These are phyloP conservation scores for Phytophthora meadii DNA, from an alignment of 352 stramenopile genomes.

Conservation along the genomic window DNA sequence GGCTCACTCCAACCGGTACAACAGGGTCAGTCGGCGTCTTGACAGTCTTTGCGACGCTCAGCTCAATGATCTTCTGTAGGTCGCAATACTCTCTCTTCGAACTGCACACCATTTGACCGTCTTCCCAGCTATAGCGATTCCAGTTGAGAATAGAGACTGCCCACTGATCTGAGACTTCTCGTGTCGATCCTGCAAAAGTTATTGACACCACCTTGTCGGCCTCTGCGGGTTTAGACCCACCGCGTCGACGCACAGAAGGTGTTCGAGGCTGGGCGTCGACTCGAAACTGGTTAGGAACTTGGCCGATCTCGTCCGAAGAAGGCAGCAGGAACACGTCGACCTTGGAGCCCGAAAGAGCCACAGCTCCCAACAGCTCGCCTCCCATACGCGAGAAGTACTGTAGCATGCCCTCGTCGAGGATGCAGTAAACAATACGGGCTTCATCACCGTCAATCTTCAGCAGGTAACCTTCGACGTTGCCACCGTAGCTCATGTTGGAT, in stretches of 20 bases:
- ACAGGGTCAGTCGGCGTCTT: constrained; percentile 40
- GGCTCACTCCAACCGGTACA: constrained; percentile 59
- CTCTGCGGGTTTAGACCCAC: constrained; percentile 22
- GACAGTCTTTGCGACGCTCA: constrained; percentile 24
- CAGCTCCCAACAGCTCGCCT: constrained; percentile 61
- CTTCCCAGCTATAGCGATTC: constrained; percentile 88
- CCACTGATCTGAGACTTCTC: constrained; percentile 72
- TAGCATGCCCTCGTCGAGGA: constrained; percentile 83
- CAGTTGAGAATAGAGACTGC: constrained; percentile 84
- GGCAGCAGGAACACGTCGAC: constrained; percentile 78
- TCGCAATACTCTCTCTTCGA: constrained; percentile 71
- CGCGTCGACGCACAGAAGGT: constrained; percentile 24
- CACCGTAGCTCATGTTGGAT: constrained; percentile 49
- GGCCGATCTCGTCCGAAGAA: constrained; percentile 38
- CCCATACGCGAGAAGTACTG: constrained; percentile 83
- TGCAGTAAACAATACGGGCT: constrained; percentile 79
- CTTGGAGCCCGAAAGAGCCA: constrained; percentile 78
- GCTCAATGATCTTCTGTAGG: constrained; percentile 50
- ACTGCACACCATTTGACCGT: constrained; percentile 79
- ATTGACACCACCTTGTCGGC: constrained; percentile 37
- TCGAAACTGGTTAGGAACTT: constrained; percentile 69
- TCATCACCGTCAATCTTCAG: constrained; percentile 72
- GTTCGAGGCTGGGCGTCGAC: constrained; percentile 54
- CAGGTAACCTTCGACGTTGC: constrained; percentile 86
- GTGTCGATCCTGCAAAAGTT: constrained; percentile 63